phyloP scores from a whole-genome alignment of 768 basidiomycete genomes.

The Lactifluus rugatus region DNA sequence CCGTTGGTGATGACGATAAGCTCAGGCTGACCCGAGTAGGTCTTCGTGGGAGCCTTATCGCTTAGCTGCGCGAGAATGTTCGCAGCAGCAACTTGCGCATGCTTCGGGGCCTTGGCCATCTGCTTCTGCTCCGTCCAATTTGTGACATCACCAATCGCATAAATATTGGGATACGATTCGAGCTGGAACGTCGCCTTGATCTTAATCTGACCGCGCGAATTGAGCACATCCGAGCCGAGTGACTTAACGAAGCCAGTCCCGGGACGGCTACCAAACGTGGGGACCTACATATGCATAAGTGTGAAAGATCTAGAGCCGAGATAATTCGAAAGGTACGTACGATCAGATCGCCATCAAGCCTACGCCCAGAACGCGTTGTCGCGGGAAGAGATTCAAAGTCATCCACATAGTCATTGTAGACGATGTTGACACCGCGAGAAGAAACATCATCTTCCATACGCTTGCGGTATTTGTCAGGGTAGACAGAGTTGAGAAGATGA shows the following conservation, averaged over 20 bases:
- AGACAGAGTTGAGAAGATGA: too few relatives aligned
- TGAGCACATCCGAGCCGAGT: constrained; percentile 32
- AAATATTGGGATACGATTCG: constrained; percentile 40
- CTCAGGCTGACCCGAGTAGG: constrained; percentile 45
- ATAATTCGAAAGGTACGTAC: too few relatives aligned
- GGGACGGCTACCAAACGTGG: constrained; percentile 30
- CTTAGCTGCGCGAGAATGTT: constrained; percentile 41
- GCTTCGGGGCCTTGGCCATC: constrained; percentile 37
- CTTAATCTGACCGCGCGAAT: constrained; percentile 35
- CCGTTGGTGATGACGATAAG: constrained; percentile 33
- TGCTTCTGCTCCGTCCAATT: constrained; percentile 59
- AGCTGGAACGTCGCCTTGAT: constrained; percentile 52
- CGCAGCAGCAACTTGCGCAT: constrained; percentile 35
- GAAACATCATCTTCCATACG: too few relatives aligned
- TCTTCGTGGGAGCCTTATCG: constrained; percentile 28
- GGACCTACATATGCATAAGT: constrained; percentile 22
- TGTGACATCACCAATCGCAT: constrained; percentile 57
- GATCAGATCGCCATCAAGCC: too few relatives aligned
- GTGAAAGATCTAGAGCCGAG: too few relatives aligned
- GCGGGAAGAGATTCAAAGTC: too few relatives aligned
- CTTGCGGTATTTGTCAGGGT: too few relatives aligned
- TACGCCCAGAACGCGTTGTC: too few relatives aligned
- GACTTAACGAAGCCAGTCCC: constrained; percentile 46
- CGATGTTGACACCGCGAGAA: too few relatives aligned
- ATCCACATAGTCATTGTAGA: too few relatives aligned